Percentiles rank a stretch among this genome's conserved stretches.
phyloP scores from a whole-genome alignment of 2,329 filamentous ascomycete genomes.

The Dryadomyces quercus-mongolicae region DNA sequence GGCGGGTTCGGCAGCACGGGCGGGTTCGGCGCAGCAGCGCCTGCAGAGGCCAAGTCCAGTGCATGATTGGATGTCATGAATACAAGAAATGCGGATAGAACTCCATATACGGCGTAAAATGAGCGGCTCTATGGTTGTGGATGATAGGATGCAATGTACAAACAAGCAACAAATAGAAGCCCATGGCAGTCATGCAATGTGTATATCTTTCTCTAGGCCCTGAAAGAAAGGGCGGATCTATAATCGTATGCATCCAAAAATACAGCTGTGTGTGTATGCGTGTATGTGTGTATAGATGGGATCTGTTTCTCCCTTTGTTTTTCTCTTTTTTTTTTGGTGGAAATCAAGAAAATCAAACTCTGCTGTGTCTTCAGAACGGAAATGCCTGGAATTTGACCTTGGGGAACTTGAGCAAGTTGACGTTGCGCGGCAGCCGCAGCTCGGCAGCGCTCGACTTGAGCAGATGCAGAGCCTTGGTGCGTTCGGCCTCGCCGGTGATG shows the following conservation, averaged over 20 bases:
- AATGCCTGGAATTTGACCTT: slow-evolving; percentile 44
- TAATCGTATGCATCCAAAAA: too few relatives aligned
- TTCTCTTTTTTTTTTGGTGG: too few relatives aligned
- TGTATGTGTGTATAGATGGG: too few relatives aligned
- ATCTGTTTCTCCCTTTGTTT: too few relatives aligned
- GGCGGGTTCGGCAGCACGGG: slow-evolving; percentile 91
- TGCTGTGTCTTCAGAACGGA: not conserved
- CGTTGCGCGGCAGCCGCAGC: slow-evolving; percentile 68
- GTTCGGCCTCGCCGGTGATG: slow-evolving; percentile 22
- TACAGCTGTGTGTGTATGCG: too few relatives aligned
- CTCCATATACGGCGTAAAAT: too few relatives aligned
- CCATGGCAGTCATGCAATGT: not conserved
- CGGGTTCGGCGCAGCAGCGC: slow-evolving; percentile 7
- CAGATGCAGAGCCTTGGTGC: slow-evolving; percentile 49
- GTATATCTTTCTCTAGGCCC: not conserved
- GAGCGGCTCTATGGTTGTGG: too few relatives aligned
- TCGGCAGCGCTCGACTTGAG: slow-evolving; percentile 76
- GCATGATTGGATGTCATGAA: not conserved
- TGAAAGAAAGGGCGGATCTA: not conserved
- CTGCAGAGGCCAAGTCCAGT: not conserved
- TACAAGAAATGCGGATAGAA: too few relatives aligned
- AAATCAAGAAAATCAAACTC: too few relatives aligned
- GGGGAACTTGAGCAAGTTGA: slow-evolving; percentile 55
- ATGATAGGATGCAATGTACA: not conserved
- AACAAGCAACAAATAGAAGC: not conserved